Percentiles rank a stretch among this genome's conserved stretches.
Evolutionary conservation across 345 rosid genomes (phyloP).

Genomic region (Gossypium rotundifolium): DNA sequence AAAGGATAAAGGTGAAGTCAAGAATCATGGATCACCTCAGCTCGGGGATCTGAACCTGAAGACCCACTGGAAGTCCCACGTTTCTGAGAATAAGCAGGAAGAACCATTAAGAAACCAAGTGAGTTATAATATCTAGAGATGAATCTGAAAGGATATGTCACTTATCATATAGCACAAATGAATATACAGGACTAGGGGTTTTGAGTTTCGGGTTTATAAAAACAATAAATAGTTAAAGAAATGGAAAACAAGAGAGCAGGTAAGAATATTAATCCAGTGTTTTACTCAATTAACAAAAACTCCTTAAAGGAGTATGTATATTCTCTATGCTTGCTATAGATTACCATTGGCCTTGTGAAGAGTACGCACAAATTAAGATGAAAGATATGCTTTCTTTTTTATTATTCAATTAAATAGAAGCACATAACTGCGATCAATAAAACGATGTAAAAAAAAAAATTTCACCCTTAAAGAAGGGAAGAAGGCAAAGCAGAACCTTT

Average conservation of each 20-base stretch:
- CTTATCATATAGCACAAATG: no score
- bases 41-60: slow-evolving; percentile 38
- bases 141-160: not conserved
- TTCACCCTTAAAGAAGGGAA: not conserved
- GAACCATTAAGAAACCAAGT: not conserved
- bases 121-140: not conserved
- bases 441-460: not conserved
- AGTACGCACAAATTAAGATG: not conserved
- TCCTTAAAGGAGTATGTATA: no score
- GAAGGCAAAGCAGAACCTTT: slow-evolving; percentile 33
- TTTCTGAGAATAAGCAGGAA: slow-evolving; percentile 28
- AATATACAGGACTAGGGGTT: no score
- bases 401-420: not conserved
- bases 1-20: not conserved
- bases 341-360: not conserved
- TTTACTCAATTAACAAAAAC: no score
- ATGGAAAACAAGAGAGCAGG: no score
- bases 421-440: no score
- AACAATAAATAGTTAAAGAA: no score
- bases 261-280: no score
- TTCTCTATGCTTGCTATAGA: not conserved
- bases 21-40: slow-evolving; percentile 44
- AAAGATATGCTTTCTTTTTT: not conserved
- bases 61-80: slow-evolving; percentile 22
- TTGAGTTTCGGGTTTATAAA: no score